phyloP scores from a whole-genome alignment of 2,329 filamentous ascomycete genomes.

The Ophiostoma quercus region DNA sequence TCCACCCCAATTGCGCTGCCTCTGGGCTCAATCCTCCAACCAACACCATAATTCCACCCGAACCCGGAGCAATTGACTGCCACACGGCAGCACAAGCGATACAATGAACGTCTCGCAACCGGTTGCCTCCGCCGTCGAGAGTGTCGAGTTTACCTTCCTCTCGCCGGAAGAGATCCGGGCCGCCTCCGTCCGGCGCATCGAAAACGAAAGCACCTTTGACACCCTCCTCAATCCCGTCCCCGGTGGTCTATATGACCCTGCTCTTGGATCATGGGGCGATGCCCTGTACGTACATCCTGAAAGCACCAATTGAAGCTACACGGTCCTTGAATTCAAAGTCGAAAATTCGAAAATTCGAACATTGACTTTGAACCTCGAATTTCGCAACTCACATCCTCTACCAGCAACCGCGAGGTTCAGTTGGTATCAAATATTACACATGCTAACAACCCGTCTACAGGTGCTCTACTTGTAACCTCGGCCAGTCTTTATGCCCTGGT shows the following conservation, averaged over 20 bases:
- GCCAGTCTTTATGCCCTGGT: slow-evolving; percentile 75
- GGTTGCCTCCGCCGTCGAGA: slow-evolving; percentile 73
- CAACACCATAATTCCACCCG: background rate
- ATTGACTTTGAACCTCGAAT: background rate
- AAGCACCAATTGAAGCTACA: background rate
- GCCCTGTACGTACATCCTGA: slow-evolving; percentile 56
- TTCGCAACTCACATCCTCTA: background rate
- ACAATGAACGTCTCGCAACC: slow-evolving; percentile 72
- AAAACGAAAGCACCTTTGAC: slow-evolving; percentile 92
- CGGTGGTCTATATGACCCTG: slow-evolving; percentile 86
- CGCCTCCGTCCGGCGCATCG: slow-evolving; percentile 89
- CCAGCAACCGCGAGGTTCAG: background rate
- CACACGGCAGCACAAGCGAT: slow-evolving; percentile 16
- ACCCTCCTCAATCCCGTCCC: slow-evolving; percentile 82
- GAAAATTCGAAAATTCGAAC: background rate
- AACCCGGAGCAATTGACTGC: slow-evolving; percentile 6
- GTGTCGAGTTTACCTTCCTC: slow-evolving; percentile 86
- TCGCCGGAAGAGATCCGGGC: slow-evolving; percentile 75
- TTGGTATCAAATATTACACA: background rate
- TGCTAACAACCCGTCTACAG: slow-evolving; percentile 41
- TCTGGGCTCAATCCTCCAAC: slow-evolving; percentile 11
- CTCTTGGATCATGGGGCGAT: slow-evolving; percentile 84
- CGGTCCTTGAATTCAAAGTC: background rate
- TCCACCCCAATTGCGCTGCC: slow-evolving; percentile 6
- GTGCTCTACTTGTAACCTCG: slow-evolving; percentile 88